Conservation (phyloP, 2,329 filamentous ascomycete genomes). For the Phoma sp. region DNA sequence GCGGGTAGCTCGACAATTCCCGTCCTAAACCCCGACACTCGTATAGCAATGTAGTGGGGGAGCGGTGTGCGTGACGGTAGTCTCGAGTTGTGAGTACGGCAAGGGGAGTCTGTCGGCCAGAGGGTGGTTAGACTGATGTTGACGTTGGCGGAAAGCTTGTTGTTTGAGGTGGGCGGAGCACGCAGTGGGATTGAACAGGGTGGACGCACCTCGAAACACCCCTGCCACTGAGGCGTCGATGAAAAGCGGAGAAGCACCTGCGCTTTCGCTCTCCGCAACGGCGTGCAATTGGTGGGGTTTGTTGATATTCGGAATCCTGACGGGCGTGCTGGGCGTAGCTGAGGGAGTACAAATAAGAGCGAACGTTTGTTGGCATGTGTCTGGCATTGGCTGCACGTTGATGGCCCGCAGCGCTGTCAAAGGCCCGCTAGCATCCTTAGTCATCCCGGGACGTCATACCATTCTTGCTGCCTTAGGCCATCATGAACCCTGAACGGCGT, state of each 20-base stretch:
- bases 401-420: conserved; percentile 12
- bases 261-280: conserved; percentile 7
- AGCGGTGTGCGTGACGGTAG: conserved; percentile 9
- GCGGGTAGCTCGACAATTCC: conserved; percentile 19
- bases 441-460: conserved; percentile 8
- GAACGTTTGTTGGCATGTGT: conserved; percentile 33
- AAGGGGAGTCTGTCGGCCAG: neutral
- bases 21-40: conserved; percentile 12
- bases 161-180: conserved; percentile 21
- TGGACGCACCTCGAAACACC: conserved; percentile 31
- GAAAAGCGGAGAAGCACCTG: conserved; percentile 35
- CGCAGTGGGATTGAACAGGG: conserved; percentile 33
- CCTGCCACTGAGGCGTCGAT: conserved; percentile 33
- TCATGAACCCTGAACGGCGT: neutral
- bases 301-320: conserved; percentile 1
- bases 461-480: neutral
- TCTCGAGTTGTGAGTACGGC: neutral
- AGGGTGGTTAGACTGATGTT: neutral
- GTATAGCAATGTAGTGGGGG: conserved; percentile 21
- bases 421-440: conserved; percentile 3
- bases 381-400: conserved; percentile 13
- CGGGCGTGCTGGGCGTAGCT: conserved; percentile 10
- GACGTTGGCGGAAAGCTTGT: conserved; percentile 4
- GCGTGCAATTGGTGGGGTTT: conserved; percentile 14
- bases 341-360: conserved; percentile 20